A percentile compares a stretch with the other conserved stretches of the same genome.
Evolutionary conservation across 2,329 filamentous ascomycete genomes (phyloP).

Genomic region (Knufia petricola): DNA sequence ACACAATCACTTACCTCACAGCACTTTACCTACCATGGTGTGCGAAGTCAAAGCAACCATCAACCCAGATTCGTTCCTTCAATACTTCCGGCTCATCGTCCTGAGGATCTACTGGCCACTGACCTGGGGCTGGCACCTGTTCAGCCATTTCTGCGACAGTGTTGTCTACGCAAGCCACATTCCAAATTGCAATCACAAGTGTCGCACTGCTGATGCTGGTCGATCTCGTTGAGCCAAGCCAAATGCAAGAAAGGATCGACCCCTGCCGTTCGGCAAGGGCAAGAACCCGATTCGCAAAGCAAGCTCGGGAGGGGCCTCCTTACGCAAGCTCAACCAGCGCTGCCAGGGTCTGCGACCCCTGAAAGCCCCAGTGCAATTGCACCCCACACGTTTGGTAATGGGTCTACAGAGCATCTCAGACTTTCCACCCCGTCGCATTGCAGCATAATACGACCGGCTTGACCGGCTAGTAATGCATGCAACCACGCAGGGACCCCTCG

Average conservation of each 20-base stretch:
- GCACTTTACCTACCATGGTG: conserved; percentile 73
- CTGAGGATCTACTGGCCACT: conserved; percentile 58
- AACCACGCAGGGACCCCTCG: not conserved
- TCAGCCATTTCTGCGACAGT: conserved; percentile 1
- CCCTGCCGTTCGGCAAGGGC: not conserved
- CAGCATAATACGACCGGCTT: too few relatives aligned
- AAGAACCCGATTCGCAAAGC: too few relatives aligned
- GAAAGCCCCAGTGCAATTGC: too few relatives aligned
- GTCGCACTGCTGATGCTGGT: not conserved
- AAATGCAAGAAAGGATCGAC: not conserved
- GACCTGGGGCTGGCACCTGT: conserved; percentile 41
- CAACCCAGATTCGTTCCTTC: conserved; percentile 83
- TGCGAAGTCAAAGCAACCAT: conserved; percentile 98
- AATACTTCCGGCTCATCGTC: conserved; percentile 44
- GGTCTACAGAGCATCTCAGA: too few relatives aligned
- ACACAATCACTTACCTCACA: conserved; percentile 11
- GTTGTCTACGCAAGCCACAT: not conserved
- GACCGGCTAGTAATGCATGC: too few relatives aligned
- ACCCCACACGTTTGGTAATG: too few relatives aligned
- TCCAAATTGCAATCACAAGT: not conserved
- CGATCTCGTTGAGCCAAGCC: too few relatives aligned
- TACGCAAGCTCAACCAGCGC: too few relatives aligned
- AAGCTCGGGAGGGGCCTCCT: too few relatives aligned
- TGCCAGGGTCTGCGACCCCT: too few relatives aligned
- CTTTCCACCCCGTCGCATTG: too few relatives aligned